A percentile compares a stretch with the other conserved stretches of the same genome.
phyloP scores from a whole-genome alignment of 2,329 filamentous ascomycete genomes.

The Chaetomium sp. region DNA sequence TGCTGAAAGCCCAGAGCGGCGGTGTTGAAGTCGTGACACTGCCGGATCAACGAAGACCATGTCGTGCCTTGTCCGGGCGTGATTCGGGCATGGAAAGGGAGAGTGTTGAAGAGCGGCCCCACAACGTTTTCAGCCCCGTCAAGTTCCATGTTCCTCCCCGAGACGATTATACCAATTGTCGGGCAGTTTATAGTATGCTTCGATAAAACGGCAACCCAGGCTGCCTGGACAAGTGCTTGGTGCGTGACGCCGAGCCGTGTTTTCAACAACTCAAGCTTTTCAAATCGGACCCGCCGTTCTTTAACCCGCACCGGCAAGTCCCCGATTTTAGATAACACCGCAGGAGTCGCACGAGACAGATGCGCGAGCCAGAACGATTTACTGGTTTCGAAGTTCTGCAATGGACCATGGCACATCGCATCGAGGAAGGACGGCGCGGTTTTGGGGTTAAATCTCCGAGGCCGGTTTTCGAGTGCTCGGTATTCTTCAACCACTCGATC shows the following conservation, averaged over 20 bases:
- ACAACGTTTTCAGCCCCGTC: slow-evolving; percentile 59
- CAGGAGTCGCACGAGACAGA: slow-evolving; percentile 28
- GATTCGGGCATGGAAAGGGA: slow-evolving; percentile 55
- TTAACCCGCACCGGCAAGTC: too few relatives aligned
- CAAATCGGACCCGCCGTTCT: slow-evolving; percentile 31
- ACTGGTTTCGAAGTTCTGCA: slow-evolving; percentile 40
- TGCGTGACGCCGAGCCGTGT: slow-evolving; percentile 62
- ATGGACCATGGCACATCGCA: slow-evolving; percentile 61
- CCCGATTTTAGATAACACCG: too few relatives aligned
- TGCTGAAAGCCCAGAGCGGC: slow-evolving; percentile 67
- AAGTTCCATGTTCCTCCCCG: slow-evolving; percentile 67
- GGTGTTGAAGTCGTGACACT: slow-evolving; percentile 66
- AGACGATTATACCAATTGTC: slow-evolving; percentile 68
- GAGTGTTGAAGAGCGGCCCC: slow-evolving; percentile 84
- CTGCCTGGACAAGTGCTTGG: slow-evolving; percentile 71
- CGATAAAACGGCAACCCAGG: slow-evolving; percentile 59
- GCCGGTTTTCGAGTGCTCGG: slow-evolving; percentile 16
- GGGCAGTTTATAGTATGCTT: slow-evolving; percentile 38
- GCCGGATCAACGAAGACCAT: slow-evolving; percentile 54
- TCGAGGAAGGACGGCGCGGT: slow-evolving; percentile 53
- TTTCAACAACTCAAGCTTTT: slow-evolving; percentile 45
- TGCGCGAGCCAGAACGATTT: slow-evolving; percentile 62
- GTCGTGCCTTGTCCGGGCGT: slow-evolving; percentile 25
- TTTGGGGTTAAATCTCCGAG: slow-evolving; percentile 22
- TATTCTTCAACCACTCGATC: slow-evolving; percentile 51